These are phyloP conservation scores for Talaromyces amestolkiae DNA, from an alignment of 2,329 filamentous ascomycete species.

Conservation along the genomic window DNA sequence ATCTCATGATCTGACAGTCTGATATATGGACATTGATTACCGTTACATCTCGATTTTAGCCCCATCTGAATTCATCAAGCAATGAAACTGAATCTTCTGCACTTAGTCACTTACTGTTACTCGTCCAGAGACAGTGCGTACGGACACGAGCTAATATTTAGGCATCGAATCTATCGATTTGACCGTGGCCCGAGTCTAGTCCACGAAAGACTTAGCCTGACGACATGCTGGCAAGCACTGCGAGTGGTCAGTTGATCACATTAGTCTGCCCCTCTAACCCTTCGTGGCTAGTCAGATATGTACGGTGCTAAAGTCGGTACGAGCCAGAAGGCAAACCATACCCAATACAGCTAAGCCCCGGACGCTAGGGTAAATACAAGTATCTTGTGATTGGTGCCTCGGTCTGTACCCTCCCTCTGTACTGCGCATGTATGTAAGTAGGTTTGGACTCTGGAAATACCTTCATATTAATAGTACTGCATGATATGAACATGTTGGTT, in stretches of 20 bases:
- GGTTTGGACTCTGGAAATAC: not conserved
- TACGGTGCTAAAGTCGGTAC: constrained; percentile 8
- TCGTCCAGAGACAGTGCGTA: not conserved
- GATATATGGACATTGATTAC: not conserved
- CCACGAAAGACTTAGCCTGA: not conserved
- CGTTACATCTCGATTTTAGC: constrained; percentile 8
- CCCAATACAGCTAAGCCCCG: not conserved
- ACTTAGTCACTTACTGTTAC: not conserved
- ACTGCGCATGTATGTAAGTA: not conserved
- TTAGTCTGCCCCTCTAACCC: not conserved
- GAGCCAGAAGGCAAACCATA: not conserved
- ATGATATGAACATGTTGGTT: not conserved
- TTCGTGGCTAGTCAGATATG: not conserved
- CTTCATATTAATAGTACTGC: constrained; percentile 1
- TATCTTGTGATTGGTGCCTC: not conserved
- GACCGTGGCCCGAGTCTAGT: not conserved
- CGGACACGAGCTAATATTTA: not conserved
- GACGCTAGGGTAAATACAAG: constrained; percentile 4
- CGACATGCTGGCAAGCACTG: constrained; percentile 1
- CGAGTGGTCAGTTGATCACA: constrained; percentile 9
- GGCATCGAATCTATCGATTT: constrained; percentile 6
- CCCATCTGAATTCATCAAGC: not conserved
- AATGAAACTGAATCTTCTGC: not conserved
- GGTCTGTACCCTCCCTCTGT: not conserved
- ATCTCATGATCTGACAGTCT: not conserved